Base-by-base conservation (phyloP, 2,329 filamentous ascomycete genomes). In the Pseudodiploospora longispora region DNA sequence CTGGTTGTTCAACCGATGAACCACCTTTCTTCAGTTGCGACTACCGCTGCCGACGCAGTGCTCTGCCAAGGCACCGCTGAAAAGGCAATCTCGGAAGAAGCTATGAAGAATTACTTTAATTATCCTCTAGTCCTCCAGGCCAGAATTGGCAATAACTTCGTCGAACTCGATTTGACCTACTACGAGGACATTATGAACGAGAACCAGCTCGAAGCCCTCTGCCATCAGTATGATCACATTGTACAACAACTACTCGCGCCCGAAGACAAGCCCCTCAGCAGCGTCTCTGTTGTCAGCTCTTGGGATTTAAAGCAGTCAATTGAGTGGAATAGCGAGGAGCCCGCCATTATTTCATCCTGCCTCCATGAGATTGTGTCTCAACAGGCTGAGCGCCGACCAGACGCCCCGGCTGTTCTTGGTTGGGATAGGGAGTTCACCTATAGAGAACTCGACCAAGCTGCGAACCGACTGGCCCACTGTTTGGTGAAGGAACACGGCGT, bases 101-200 rank as follows among this genome's bases (percentile, higher is more conserved):
- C 47, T 9, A 42, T 48, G 43, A 36, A 40, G 5, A 46, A 48
- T 37, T 51, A 51, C 38, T 50, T 51, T 27, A 51, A 50, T 30
- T 51, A 51, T 19, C 49, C 47, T 6, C 47, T 51, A 9, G 49
- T 51, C 27, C 32, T 51, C n/a, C 41, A 50, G 34, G 41, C 41
- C 30, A 37, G 39, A 8, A 44, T 52, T 8, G 30, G 19, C 29
- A 43, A 37, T 7, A 37, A 44, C 6, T 32, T 35, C 40, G 49
- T 46, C 30, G 47, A 49, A 40, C 28, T 50, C 6, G 39, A 36
- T n/a, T 32, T 47, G 19, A 49, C 42, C 6, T 51, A 49, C 31
- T 41, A 52, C 27, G 41, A 44, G 4, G 31, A 40, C 6, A 32
- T 45, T 6, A 31, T 51, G 8, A 10, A 41, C 9, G 38, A 46